These are phyloP conservation scores for Xerophyta viscosa DNA, from an alignment of 106 monocot genomes.

Conservation along the genomic window DNA sequence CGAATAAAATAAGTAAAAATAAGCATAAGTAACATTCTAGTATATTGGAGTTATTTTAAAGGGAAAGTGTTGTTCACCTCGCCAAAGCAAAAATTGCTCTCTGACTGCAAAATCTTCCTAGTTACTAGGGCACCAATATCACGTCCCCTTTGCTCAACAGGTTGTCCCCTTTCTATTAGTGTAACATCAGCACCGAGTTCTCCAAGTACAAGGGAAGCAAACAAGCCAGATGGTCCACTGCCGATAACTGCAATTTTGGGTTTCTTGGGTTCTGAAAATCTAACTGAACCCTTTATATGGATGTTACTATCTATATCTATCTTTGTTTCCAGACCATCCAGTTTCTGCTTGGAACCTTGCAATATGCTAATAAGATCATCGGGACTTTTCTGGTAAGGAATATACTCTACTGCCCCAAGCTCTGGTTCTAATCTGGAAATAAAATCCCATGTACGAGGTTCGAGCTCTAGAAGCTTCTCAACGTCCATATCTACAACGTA, in stretches of 20 bases:
- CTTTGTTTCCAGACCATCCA: background rate
- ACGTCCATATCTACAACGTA: conserved; percentile 95
- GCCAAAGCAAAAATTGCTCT: conserved; percentile 98
- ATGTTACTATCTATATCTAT: conserved; percentile 13
- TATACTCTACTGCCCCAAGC: conserved; percentile 66
- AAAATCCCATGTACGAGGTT: conserved; percentile 92
- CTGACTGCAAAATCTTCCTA: conserved; percentile 53
- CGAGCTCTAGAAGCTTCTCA: conserved; percentile 69
- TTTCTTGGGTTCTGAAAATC: conserved; percentile 11
- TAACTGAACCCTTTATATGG: conserved; percentile 6
- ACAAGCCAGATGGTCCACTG: conserved; percentile 92
- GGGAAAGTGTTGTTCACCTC: conserved; percentile 53
- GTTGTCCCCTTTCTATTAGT: conserved; percentile 88
- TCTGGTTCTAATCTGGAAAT: conserved; percentile 72
- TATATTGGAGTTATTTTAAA: too few species aligned
- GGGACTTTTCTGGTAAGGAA: conserved; percentile 26
- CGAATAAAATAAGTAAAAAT: too few species aligned
- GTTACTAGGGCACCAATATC: conserved; percentile 93
- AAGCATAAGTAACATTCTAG: too few species aligned
- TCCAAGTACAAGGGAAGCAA: conserved; percentile 88
- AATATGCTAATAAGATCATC: conserved; percentile 44
- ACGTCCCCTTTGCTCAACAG: conserved; percentile 97
- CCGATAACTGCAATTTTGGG: conserved; percentile 87
- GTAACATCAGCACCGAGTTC: conserved; percentile 94
- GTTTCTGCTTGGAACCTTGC: conserved; percentile 16